Conservation (phyloP, 225 moss, liverwort and hornwort genomes). For the Sphagnum contortum region DNA sequence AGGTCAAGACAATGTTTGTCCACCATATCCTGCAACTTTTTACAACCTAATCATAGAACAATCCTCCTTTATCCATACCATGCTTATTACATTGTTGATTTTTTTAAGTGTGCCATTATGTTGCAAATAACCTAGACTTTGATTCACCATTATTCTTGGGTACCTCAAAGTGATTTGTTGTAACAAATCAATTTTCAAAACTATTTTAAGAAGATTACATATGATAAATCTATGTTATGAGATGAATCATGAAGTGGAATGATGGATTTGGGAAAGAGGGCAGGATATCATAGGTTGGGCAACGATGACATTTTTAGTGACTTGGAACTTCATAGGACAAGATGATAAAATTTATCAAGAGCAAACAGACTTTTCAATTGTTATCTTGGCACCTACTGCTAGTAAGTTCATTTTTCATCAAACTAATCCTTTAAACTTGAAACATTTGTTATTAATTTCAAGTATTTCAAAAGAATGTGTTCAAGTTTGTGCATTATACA, state of each 20-base stretch:
- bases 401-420: constrained; percentile 13
- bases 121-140: neutral
- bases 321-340: constrained; percentile 26
- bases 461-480: neutral
- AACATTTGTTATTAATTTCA: neutral
- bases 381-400: constrained; percentile 49
- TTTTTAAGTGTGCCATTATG: neutral
- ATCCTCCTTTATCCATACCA: no score
- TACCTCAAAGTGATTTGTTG: neutral
- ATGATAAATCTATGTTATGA: no score
- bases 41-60: no score
- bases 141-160: neutral
- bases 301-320: constrained; percentile 38
- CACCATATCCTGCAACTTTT: neutral
- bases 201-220: neutral
- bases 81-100: no score
- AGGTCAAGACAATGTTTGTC: constrained; percentile 43
- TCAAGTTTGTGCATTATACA: neutral
- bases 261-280: constrained; percentile 11
- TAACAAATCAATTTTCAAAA: neutral
- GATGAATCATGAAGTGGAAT: no score
- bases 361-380: constrained; percentile 13
- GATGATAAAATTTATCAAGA: constrained; percentile 4
- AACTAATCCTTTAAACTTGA: neutral
- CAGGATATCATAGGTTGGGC: constrained; percentile 49